Evolutionary conservation across 148 eudicot genomes (phyloP), one percentile per base, ranked within the genome.

Genomic region (Camellia japonica): DNA sequence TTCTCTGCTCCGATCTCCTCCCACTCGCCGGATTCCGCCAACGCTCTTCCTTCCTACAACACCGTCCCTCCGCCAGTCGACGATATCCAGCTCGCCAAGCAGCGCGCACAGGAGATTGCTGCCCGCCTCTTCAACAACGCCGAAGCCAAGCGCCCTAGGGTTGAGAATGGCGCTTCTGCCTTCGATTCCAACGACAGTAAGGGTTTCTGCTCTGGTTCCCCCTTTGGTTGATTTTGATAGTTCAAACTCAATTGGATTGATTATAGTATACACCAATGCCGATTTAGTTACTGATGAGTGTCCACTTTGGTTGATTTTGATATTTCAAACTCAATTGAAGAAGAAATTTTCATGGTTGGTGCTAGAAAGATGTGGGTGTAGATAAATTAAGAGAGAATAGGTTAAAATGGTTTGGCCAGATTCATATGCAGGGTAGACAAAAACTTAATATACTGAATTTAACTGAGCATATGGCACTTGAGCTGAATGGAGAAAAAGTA

Each of bases 101-200:
- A 85, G 81, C 82, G 77, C 75, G 89, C 92, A 14, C 97, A 92
- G 78, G 94, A 92, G 80, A 87, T 94, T 66, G 98, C 98, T 12
- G 90, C 94, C 76, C 89, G 94, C 30, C 79, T 93, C 18, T 80
- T 85, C 66, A 88, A 82, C 59, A 82, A 76, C 65, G 90, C 84
- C 4, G 93, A 90, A 4, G 86, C 92, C 3, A 94, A 94, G 81
- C 91, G 93, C 5, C 84, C 95, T 7, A 91, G 90, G 87, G 87
- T 90, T 59, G 97, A 94, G 6, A 90, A 90, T 81, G 89, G 84
- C 18, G 84, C 13, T 19, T 3, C 68, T 10, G 81, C 88, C 7
- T 84, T 62, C 65, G 73, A 87, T 79, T 76, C 90, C 16, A 59
- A 58, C 69, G 85, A 82, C 62, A 84, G 83, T 80, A 18, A 52